Base-by-base conservation (phyloP, 2,329 filamentous ascomycete genomes). In the Magnaporthales sp. region DNA sequence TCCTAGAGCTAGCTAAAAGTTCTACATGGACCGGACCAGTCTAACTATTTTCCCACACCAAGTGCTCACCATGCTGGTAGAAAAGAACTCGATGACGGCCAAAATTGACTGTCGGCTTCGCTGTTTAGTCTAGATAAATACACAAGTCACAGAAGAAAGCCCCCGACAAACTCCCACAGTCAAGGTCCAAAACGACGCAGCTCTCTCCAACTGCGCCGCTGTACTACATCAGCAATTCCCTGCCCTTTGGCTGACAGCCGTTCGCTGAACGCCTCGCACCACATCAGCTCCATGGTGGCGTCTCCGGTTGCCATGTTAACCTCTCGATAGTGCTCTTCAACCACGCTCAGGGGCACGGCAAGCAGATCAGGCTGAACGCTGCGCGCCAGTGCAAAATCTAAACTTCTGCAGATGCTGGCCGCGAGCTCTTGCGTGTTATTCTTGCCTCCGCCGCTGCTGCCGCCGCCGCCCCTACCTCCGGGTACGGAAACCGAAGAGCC, bases 301-400 rank as follows among this genome's bases (percentile, higher is more conserved):
- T 81, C 79, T 61, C 78, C 77, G 3, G 76, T 76, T 7, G 73
- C 70, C 8, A 74, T 71, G 65, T 78, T 76, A 62, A 80, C 74
- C 7, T 76, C 76, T 27, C 73, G 74, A 69, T 80, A 84, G 46
- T 80, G 78, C n/a, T 77, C 73, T 68, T 79, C 72, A 0, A 78
- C 80, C 15, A 80, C 76, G 8, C 72, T 75, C 72, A 84, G 75
- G 3, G 81, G 80, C 11, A 76, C 76, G 9, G 77, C 71, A 19
- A 84, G 70, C 69, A 83, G 69, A 68, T 84, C 81, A 1, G 81
- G 82, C 73, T 84, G 81, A 15, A 76, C 75, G 1, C 78, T 81
- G 3, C 73, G 74, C 7, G 71, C 73, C 5, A 85, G 74, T 0
- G 78, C 79, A 61, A 78, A 81, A 67, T 85, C 84, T 4, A 86